These are phyloP conservation scores for Bonia amplexicaulis DNA, from an alignment of 176 grass and related monocot species.

Conservation along the genomic window DNA sequence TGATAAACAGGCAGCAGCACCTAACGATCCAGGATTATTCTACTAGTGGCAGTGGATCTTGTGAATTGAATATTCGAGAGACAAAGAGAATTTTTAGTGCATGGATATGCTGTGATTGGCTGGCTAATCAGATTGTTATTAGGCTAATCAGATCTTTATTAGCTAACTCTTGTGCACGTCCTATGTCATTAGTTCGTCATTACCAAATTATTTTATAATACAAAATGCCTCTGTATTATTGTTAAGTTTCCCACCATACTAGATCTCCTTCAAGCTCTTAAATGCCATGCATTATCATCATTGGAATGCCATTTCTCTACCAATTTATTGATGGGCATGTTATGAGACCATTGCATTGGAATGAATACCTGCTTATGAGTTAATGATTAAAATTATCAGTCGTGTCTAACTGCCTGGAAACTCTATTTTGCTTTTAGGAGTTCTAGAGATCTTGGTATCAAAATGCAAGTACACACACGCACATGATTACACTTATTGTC, in stretches of 20 bases:
- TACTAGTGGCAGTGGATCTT: constrained; percentile 41
- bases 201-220: constrained; percentile 4
- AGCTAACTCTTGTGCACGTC: constrained; percentile 1
- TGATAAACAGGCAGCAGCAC: constrained; percentile 20
- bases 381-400: background rate
- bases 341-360: background rate
- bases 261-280: constrained; percentile 14
- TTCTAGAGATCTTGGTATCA: background rate
- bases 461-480: constrained; percentile 16
- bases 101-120: constrained; percentile 40
- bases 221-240: constrained; percentile 7
- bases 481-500: constrained; percentile 19
- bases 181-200: constrained; percentile 35
- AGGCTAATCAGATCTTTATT: constrained; percentile 9
- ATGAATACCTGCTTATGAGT: background rate
- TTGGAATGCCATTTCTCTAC: background rate
- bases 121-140: constrained; percentile 32
- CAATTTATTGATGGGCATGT: background rate
- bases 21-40: constrained; percentile 40
- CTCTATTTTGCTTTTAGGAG: constrained; percentile 4
- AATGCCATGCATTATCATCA: background rate
- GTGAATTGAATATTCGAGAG: constrained; percentile 37
- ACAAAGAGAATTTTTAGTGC: constrained; percentile 34
- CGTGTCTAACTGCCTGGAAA: background rate
- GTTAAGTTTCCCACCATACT: background rate